Conservation (phyloP, 805 yeast species). For the Barnettozyma salicaria region DNA sequence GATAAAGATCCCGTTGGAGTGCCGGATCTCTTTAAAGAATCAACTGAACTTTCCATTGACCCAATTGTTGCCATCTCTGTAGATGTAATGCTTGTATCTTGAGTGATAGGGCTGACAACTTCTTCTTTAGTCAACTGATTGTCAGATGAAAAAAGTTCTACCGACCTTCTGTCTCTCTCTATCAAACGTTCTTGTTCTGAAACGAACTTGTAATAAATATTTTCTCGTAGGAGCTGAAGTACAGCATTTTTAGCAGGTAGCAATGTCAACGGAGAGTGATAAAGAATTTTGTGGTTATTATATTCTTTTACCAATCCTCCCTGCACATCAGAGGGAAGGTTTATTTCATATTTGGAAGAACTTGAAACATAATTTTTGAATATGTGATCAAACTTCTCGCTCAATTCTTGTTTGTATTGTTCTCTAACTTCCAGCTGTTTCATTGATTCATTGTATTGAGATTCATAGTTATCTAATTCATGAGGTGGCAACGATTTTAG, state of each 20-base stretch:
- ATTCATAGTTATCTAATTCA: slow-evolving; percentile 7
- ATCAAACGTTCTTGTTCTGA: slow-evolving; percentile 18
- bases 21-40: slow-evolving; percentile 1
- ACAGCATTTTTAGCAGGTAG: slow-evolving; percentile 29
- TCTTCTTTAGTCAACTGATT: too few relatives aligned
- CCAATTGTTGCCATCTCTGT: neutral
- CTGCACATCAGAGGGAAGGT: slow-evolving; percentile 37
- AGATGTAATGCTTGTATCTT: neutral
- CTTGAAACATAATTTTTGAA: slow-evolving; percentile 35
- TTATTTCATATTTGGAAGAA: slow-evolving; percentile 43
- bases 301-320: slow-evolving; percentile 27
- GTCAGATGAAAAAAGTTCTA: too few relatives aligned
- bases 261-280: slow-evolving; percentile 29
- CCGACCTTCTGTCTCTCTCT: neutral
- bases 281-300: slow-evolving; percentile 22
- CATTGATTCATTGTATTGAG: slow-evolving; percentile 17
- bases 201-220: slow-evolving; percentile 28
- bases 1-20: slow-evolving; percentile 12
- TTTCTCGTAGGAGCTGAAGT: slow-evolving; percentile 29
- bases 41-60: slow-evolving; percentile 5
- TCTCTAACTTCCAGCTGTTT: slow-evolving; percentile 18
- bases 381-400: slow-evolving; percentile 34
- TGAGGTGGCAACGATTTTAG: too few relatives aligned
- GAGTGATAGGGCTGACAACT: neutral
- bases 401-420: slow-evolving; percentile 18